These are phyloP conservation scores for Murraya koenigii DNA, from an alignment of 345 rosid species.

Conservation along the genomic window DNA sequence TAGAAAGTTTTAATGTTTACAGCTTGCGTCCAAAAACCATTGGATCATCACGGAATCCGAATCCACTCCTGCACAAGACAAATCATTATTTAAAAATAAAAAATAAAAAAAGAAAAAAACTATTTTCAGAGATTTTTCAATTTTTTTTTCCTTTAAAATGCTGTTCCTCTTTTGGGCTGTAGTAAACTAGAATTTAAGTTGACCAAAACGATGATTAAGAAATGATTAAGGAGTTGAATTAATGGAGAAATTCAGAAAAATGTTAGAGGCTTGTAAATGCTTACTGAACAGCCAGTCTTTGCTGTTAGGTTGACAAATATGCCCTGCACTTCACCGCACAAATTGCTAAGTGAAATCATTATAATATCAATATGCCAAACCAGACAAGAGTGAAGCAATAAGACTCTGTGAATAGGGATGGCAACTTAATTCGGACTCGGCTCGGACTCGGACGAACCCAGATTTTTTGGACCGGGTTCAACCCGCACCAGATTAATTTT, in stretches of 20 bases:
- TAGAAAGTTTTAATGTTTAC: not conserved
- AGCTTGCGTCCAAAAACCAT: not conserved
- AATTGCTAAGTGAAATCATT: too few species aligned
- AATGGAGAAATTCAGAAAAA: not conserved
- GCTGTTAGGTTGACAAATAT: not conserved
- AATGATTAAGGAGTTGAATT: not conserved
- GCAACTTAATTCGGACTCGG: too few species aligned
- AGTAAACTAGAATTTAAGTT: not conserved
- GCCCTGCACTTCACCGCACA: too few species aligned
- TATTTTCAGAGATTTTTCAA: not conserved
- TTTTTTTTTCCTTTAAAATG: too few species aligned
- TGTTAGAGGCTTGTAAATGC: not conserved
- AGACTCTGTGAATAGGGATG: too few species aligned
- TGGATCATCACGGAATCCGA: not conserved
- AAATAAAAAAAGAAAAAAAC: not conserved
- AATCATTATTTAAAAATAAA: not conserved
- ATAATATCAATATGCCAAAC: too few species aligned
- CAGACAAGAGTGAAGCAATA: too few species aligned
- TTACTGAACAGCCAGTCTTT: too few species aligned
- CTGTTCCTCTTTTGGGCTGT: not conserved
- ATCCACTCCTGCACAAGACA: not conserved
- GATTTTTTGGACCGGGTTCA: too few species aligned
- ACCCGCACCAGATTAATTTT: too few species aligned
- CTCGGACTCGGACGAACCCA: too few species aligned
- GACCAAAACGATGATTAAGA: not conserved